phyloP scores from a whole-genome alignment of 345 rosid species.

The Citrus reticulata region DNA sequence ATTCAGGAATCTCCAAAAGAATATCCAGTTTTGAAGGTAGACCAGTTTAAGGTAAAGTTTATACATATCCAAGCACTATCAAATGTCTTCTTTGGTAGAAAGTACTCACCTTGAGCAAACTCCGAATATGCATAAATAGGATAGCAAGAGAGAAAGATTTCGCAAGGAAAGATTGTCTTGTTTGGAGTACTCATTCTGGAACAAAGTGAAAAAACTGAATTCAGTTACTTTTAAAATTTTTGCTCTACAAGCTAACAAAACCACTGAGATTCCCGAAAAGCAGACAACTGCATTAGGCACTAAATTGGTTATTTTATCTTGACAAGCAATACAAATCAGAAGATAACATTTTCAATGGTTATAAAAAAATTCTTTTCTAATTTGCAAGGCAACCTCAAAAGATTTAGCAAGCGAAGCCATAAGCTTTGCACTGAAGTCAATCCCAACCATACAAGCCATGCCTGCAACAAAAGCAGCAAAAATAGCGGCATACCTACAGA shows the following conservation, averaged over 20 bases:
- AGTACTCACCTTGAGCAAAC: conserved; percentile 75
- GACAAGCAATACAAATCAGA: background rate
- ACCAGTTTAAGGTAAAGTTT: background rate
- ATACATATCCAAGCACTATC: background rate
- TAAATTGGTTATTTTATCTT: background rate
- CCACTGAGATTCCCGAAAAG: background rate
- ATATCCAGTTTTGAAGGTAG: background rate
- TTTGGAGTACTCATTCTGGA: conserved; percentile 78
- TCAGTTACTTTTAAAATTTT: background rate
- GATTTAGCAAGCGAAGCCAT: conserved; percentile 69
- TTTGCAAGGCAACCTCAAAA: conserved; percentile 53
- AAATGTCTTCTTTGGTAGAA: conserved; percentile 10
- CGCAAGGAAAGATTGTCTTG: conserved; percentile 76
- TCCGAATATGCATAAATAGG: conserved; percentile 71
- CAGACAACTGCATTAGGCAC: background rate
- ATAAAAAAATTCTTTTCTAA: background rate
- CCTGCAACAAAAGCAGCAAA: conserved; percentile 95
- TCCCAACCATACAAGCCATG: conserved; percentile 77
- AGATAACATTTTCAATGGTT: background rate
- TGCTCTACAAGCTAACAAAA: background rate
- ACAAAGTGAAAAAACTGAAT: background rate
- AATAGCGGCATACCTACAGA: conserved; percentile 72
- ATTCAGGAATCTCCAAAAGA: background rate
- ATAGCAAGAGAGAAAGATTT: conserved; percentile 74
- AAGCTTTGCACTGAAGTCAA: conserved; percentile 86